phyloP scores from a whole-genome alignment of 148 eudicot genomes.

The Dianthus caryophyllus region DNA sequence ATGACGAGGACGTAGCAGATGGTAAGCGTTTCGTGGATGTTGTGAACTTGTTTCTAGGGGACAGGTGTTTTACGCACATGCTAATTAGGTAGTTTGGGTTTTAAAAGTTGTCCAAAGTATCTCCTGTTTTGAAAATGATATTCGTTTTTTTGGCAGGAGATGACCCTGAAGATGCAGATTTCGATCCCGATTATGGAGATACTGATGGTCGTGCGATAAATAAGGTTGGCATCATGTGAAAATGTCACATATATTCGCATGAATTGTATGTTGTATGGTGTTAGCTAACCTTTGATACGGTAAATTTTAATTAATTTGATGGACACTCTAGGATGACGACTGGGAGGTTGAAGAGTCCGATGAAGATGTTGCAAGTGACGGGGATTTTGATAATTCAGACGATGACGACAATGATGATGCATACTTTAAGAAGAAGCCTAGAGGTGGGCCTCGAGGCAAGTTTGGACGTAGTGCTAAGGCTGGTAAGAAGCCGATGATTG shows the following conservation, averaged over 20 bases:
- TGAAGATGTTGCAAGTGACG: conserved; percentile 67
- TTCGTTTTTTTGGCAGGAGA: conserved; percentile 54
- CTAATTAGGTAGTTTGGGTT: neutral
- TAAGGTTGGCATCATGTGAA: conserved; percentile 38
- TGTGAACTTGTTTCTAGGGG: neutral
- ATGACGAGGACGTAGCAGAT: conserved; percentile 49
- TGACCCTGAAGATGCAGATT: conserved; percentile 94
- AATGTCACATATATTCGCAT: neutral
- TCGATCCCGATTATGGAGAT: conserved; percentile 71
- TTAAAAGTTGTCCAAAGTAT: neutral
- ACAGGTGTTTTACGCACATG: neutral
- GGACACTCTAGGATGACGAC: conserved; percentile 61
- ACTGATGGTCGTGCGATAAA: conserved; percentile 30
- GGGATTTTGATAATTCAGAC: conserved; percentile 59
- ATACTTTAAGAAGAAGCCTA: conserved; percentile 46
- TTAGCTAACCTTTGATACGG: neutral
- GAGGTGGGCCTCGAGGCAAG: conserved; percentile 47
- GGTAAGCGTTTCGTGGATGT: conserved; percentile 22
- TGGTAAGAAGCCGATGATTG: conserved; percentile 42
- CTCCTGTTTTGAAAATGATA: neutral
- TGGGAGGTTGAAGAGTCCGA: conserved; percentile 82
- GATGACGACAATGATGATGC: conserved; percentile 65
- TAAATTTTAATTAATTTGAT: conserved; percentile 2
- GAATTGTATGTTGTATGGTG: neutral
- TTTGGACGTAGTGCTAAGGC: conserved; percentile 46